phyloP scores from a whole-genome alignment of 2,329 filamentous ascomycete genomes.

The Arthrocladium fulminans region DNA sequence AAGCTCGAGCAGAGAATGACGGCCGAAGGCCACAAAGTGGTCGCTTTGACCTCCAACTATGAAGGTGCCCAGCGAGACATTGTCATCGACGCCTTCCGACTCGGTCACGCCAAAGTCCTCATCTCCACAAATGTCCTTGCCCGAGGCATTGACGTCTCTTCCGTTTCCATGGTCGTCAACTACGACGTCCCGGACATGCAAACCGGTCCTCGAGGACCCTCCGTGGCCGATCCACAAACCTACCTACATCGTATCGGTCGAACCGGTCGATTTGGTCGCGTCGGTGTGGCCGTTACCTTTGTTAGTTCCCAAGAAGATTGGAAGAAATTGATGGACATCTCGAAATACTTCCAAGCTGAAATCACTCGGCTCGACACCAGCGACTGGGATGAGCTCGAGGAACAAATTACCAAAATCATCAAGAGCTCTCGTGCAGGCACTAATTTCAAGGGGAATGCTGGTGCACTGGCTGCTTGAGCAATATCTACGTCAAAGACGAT shows the following conservation, averaged over 20 bases:
- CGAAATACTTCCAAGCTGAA: conserved; percentile 68
- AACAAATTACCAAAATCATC: conserved; percentile 70
- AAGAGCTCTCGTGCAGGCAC: conserved; percentile 45
- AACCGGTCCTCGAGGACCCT: conserved; percentile 14
- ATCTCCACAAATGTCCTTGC: conserved; percentile 96
- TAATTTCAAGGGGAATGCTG: conserved; percentile 27
- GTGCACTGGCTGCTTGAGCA: not conserved
- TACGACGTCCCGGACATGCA: conserved; percentile 55
- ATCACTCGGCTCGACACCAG: conserved; percentile 71
- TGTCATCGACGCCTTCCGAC: conserved; percentile 78
- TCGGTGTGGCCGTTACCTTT: conserved; percentile 92
- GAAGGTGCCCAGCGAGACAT: conserved; percentile 75
- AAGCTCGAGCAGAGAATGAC: conserved; percentile 82
- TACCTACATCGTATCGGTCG: conserved; percentile 97
- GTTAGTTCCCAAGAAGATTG: conserved; percentile 80
- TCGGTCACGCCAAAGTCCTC: conserved; percentile 81
- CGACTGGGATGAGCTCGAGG: conserved; percentile 87
- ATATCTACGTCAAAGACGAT: not conserved
- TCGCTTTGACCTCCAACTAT: conserved; percentile 77
- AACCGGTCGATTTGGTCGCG: conserved; percentile 91
- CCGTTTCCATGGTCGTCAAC: conserved; percentile 97
- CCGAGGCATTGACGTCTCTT: conserved; percentile 85
- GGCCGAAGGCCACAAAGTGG: conserved; percentile 82
- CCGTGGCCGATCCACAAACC: conserved; percentile 74
- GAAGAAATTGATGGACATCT: conserved; percentile 69